Conservation (phyloP, 2,329 filamentous ascomycete genomes). For the Sporothrix dimorphospora region DNA sequence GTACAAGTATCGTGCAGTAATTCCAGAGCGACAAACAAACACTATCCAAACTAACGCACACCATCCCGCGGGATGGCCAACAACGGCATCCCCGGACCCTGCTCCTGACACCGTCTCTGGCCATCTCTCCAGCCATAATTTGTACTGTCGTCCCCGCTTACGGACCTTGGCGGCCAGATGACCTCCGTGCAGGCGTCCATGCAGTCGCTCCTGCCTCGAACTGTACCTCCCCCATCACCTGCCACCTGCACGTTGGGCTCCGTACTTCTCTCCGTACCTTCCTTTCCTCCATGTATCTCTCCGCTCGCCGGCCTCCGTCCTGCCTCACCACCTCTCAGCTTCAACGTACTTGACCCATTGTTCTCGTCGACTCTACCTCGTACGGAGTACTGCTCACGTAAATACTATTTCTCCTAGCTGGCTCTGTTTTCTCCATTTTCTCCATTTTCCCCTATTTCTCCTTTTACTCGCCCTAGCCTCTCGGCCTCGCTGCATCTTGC, state of each 20-base stretch:
- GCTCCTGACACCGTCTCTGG: neutral
- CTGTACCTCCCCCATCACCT: neutral
- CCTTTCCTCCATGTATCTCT: neutral
- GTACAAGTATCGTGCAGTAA: neutral
- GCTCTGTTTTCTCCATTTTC: neutral
- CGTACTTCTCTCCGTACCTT: neutral
- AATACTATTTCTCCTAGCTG: neutral
- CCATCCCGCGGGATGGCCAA: slow-evolving; percentile 22
- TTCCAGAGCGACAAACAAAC: neutral
- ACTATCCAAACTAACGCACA: neutral
- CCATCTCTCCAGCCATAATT: slow-evolving; percentile 11
- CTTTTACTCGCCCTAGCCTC: neutral
- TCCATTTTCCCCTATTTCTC: neutral
- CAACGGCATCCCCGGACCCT: neutral
- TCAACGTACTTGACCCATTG: neutral
- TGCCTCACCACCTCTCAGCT: neutral
- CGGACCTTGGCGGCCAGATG: slow-evolving; percentile 1
- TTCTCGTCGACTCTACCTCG: neutral
- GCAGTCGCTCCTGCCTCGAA: neutral
- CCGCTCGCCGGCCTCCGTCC: neutral
- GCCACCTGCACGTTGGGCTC: neutral
- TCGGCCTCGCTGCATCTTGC: slow-evolving; percentile 23
- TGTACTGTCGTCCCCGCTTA: neutral
- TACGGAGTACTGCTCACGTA: neutral
- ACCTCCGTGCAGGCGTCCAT: neutral